phyloP scores from a whole-genome alignment of 345 rosid species.

The Gossypium turneri region DNA sequence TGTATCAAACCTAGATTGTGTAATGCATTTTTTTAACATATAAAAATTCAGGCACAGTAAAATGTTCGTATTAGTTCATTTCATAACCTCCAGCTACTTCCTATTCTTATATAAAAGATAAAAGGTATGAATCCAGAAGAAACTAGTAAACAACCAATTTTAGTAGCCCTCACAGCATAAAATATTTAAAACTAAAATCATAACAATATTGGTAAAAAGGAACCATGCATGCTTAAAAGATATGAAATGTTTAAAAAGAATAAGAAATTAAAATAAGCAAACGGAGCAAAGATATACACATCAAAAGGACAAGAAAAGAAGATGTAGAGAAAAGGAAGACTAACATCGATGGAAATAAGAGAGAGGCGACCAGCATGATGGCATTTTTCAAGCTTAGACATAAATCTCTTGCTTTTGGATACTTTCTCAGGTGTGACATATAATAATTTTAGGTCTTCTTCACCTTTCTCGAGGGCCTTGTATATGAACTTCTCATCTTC shows the following conservation, averaged over 20 bases:
- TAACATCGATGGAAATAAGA: constrained; percentile 82
- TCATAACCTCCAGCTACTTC: constrained; percentile 4
- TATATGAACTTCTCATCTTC: constrained; percentile 86
- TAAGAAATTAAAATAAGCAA: background rate
- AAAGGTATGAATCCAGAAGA: background rate
- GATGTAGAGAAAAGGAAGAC: constrained; percentile 19
- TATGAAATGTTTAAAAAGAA: background rate
- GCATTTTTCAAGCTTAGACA: constrained; percentile 98
- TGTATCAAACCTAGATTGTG: background rate
- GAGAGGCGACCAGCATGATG: constrained; percentile 69
- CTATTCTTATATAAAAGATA: background rate
- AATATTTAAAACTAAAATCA: constrained; percentile 8
- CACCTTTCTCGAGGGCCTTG: constrained; percentile 90
- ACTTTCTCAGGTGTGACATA: constrained; percentile 95
- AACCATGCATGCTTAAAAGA: background rate
- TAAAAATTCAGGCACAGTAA: background rate
- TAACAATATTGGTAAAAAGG: background rate
- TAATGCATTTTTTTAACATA: background rate
- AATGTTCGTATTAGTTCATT: background rate
- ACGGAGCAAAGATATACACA: background rate
- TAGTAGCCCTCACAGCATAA: background rate
- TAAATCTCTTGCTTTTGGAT: constrained; percentile 95
- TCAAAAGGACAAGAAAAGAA: constrained; percentile 1
- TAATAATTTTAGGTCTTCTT: constrained; percentile 69
- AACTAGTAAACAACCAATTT: background rate